Evolutionary conservation across 1,284 basidiomycete species (phyloP).

Genomic region (Marasmius sp.): DNA sequence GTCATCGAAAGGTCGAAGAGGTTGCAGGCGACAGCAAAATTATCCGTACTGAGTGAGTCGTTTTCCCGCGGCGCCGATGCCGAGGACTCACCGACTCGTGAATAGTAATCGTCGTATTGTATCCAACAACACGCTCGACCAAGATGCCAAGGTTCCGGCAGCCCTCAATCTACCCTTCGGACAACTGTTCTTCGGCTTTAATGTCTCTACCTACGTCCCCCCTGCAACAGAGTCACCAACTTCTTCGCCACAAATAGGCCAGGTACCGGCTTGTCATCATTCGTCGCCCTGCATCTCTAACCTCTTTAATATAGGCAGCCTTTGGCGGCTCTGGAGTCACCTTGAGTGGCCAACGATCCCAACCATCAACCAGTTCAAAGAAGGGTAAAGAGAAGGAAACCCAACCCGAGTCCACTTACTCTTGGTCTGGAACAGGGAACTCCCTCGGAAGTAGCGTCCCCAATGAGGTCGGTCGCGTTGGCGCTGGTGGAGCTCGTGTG

Average conservation of each 20-base stretch:
- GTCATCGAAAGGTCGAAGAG: conserved; percentile 77
- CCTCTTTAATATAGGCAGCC: conserved; percentile 31
- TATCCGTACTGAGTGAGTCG: conserved; percentile 79
- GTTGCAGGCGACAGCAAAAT: conserved; percentile 86
- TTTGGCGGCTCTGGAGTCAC: conserved; percentile 56
- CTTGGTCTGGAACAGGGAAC: conserved; percentile 59
- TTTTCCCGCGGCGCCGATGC: not conserved
- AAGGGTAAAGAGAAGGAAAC: conserved; percentile 60
- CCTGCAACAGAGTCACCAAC: conserved; percentile 35
- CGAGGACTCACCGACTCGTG: conserved; percentile 13
- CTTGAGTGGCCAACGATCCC: conserved; percentile 45
- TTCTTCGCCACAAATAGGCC: conserved; percentile 19
- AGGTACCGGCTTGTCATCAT: conserved; percentile 19
- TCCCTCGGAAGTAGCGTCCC: conserved; percentile 47
- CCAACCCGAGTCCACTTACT: conserved; percentile 25
- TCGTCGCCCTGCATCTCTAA: conserved; percentile 6
- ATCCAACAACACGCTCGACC: conserved; percentile 79
- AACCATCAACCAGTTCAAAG: conserved; percentile 27
- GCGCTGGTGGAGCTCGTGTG: conserved; percentile 52
- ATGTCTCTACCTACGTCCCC: conserved; percentile 69
- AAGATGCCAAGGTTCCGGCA: conserved; percentile 82
- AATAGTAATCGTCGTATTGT: conserved; percentile 81
- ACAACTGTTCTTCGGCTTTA: conserved; percentile 93
- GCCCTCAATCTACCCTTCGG: conserved; percentile 90
- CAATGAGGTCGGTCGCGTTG: conserved; percentile 40